A percentile compares a stretch with the other conserved stretches of the same genome.
Conservation (phyloP, 129 eudicot genomes). For the Flaveria sonorensis region DNA sequence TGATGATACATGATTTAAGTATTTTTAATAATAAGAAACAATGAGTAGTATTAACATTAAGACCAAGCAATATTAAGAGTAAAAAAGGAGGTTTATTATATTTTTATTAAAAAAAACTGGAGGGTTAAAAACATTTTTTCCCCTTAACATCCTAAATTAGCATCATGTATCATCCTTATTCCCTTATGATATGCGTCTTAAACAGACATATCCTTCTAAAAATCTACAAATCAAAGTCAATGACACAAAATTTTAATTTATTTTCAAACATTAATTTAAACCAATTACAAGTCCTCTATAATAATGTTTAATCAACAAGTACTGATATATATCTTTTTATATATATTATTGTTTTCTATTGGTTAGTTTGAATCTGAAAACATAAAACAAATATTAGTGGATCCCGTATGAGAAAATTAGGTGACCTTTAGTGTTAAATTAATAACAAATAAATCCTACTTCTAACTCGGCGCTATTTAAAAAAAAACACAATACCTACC, state of each 20-base stretch:
- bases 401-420: slow-evolving; percentile 24
- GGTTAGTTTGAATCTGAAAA: background rate
- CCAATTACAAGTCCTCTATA: background rate
- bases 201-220: background rate
- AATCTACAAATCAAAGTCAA: background rate
- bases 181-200: background rate
- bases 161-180: too few relatives aligned
- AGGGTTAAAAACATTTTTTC: background rate
- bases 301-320: background rate
- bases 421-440: slow-evolving; percentile 19
- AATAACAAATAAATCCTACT: slow-evolving; percentile 36
- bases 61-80: background rate
- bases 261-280: too few relatives aligned
- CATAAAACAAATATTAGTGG: background rate
- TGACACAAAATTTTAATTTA: background rate
- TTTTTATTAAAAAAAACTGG: background rate
- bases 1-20: background rate
- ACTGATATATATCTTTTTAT: background rate
- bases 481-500: slow-evolving; percentile 37
- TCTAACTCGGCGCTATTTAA: slow-evolving; percentile 27
- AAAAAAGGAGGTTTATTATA: background rate
- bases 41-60: background rate
- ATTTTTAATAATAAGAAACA: background rate
- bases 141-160: background rate
- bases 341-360: background rate